Evolutionary conservation across 805 yeast species (phyloP), one percentile per base, ranked within the genome.

Genomic region (Peterozyma xylosa): DNA sequence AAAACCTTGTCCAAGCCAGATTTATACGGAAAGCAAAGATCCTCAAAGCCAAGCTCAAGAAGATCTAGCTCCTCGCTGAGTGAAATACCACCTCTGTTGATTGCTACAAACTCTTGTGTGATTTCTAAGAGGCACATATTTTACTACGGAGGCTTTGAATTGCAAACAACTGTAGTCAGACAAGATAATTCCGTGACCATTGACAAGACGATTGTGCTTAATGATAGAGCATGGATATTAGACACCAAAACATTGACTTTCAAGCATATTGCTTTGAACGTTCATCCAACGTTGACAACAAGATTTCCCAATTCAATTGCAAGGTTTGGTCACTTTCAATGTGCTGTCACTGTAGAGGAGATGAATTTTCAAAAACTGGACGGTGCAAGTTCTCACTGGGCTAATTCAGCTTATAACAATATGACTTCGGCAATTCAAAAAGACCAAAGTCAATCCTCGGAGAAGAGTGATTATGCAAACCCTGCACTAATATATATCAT

Each of bases 131-230:
- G 77, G 33, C 80, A 80, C 52, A 67, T 78, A 13, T 70, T 82
- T 49, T 71, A 73, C 46, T 82, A 76, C 54, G 95, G 91, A n/a
- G 95, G 93, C 0, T 75, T 82, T 55, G 74, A 73, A 53, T 53
- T 68, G 5, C 48, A 54, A 5, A 68, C 69, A 15, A 57, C 59
- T 7, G 62, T 64, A 14, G 56, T 61, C 6, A 47, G 49, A 10
- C 46, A 55, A 3, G 55, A 50, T 38, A 42, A 39, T 37, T 47
- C 43, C 49, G 45, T 5, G 50, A 53, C 32, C n/a, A 2, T 42
- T 52, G 15, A 63, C 57, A 70, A 71, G 49, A 64, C 67, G 18
- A 62, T 80, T 3, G 60, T 59, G 5, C 51, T 82, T 45, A 81
- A 78, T 54, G 70, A 70, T 42, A 64, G 70, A 36, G 80, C 76